Evolutionary conservation across 2,329 filamentous ascomycete species (phyloP), one percentile per base, ranked within the genome.

Genomic region (Pseudogymnoascus sp.): DNA sequence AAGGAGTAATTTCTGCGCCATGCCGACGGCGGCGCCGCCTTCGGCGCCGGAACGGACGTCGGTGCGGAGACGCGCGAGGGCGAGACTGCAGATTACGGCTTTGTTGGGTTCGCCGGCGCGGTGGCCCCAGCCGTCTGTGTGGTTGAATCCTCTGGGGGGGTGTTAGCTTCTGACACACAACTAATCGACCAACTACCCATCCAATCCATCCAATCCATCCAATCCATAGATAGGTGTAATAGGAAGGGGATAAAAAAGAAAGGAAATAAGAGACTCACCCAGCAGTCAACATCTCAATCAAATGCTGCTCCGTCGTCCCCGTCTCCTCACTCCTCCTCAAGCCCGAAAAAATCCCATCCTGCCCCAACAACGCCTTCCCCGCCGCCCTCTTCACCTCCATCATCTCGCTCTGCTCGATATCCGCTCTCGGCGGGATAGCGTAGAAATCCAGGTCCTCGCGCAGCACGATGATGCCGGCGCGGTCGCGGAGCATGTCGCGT

Each of bases 251-350:
- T n/a, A n/a, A n/a, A 64, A 62, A 19, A 21, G 6, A 8, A 51
- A 28, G 2, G 6, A 19, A n/a, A n/a, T n/a, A n/a, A n/a, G n/a
- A 31, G 28, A 80, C 89, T 78, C 82, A 98, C 93, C 93, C 95
- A 74, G 95, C 95, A 63, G 95, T 99, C 77, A 99, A 79, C 95
- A 99, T 99, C 80, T 99, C 95, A 72, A 99, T 99, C 41, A 99
- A 82, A 80, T 99, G 95, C 70, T 96, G 95, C 77, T 99, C 95
- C 0, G 95, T 99, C 16, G 93, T 97, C 19, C 95, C 95, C 16
- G 90, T 88, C 77, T 99, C 95, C 70, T 99, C 93, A 72, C 93
- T 98, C 75, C 93, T 92, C 76, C 95, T 90, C 57, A 99, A 79
- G 0, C 95, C 95, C 3, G 93, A 96, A 75, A 99, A 99, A 71